Percentiles rank a stretch among this genome's conserved stretches.
These are phyloP conservation scores for Phlebiopsis flavidoalba DNA, from an alignment of 768 basidiomycete species.

Conservation along the genomic window DNA sequence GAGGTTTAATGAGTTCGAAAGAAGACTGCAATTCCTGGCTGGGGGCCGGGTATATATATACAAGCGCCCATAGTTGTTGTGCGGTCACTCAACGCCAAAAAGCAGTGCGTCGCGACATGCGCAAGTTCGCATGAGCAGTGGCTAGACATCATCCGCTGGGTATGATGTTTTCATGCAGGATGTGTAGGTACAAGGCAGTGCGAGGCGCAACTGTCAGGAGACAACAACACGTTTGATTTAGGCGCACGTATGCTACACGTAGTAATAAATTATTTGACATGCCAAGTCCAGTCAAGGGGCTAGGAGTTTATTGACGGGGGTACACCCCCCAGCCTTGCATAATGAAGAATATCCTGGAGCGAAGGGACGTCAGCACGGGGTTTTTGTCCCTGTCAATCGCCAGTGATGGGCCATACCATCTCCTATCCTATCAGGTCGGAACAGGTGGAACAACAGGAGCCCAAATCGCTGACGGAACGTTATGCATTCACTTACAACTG, in stretches of 20 bases:
- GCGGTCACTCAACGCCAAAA: not conserved
- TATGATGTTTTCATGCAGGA: not conserved
- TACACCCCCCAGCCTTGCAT: conserved; percentile 44
- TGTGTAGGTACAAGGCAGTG: not conserved
- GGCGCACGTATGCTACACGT: not conserved
- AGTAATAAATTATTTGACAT: not conserved
- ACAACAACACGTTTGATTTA: not conserved
- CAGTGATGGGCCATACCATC: conserved; percentile 29
- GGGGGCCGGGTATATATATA: not conserved
- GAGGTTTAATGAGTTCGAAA: not conserved
- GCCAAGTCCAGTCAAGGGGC: not conserved
- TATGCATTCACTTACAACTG: not conserved
- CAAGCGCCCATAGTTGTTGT: not conserved
- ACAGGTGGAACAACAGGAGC: conserved; percentile 40
- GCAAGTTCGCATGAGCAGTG: not conserved
- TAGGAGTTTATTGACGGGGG: not conserved
- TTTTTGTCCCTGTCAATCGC: not conserved
- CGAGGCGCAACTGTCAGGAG: not conserved
- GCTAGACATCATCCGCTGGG: not conserved
- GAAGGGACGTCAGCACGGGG: not conserved
- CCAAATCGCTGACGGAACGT: conserved; percentile 30
- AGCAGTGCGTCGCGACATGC: not conserved
- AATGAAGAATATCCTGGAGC: conserved; percentile 40
- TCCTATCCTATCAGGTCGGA: conserved; percentile 38
- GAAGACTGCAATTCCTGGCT: not conserved